Percentiles rank a stretch among this genome's conserved stretches.
phyloP scores from a whole-genome alignment of 257 asterid genomes.

The Solanum gandarillasii region DNA sequence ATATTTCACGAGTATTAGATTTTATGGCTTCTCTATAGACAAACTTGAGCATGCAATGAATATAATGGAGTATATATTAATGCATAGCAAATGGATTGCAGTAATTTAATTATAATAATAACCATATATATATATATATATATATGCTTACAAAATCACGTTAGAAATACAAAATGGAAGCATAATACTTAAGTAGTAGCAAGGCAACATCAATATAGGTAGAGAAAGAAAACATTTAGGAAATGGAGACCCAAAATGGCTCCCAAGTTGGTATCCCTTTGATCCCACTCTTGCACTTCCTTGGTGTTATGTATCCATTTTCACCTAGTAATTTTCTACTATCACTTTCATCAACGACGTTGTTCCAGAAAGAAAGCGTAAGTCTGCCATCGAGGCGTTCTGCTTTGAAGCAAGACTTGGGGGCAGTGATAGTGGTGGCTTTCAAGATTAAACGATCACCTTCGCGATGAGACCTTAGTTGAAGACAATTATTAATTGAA shows the following conservation, averaged over 20 bases:
- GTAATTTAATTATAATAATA: too few species aligned
- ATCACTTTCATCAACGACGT: neutral
- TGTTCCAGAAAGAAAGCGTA: constrained; percentile 28
- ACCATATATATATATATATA: neutral
- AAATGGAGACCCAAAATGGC: neutral
- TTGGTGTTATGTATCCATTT: neutral
- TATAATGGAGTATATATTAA: neutral
- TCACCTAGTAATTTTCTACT: neutral
- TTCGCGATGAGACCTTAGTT: constrained; percentile 43
- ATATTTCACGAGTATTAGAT: neutral
- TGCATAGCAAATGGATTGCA: neutral
- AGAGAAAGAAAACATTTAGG: neutral
- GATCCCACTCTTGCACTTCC: neutral
- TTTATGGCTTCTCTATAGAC: too few species aligned
- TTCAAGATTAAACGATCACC: constrained; percentile 56
- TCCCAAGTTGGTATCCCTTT: neutral
- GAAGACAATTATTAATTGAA: constrained; percentile 35
- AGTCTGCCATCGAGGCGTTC: constrained; percentile 76
- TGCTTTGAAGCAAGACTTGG: constrained; percentile 20
- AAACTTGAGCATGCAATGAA: neutral
- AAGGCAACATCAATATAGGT: too few species aligned
- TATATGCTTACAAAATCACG: neutral
- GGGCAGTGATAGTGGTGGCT: constrained; percentile 24
- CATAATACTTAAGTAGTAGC: neutral
- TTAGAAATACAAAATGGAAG: neutral